A percentile compares a stretch with the other conserved stretches of the same genome.
phyloP scores from a whole-genome alignment of 768 basidiomycete genomes.

The Auriscalpium orientale region DNA sequence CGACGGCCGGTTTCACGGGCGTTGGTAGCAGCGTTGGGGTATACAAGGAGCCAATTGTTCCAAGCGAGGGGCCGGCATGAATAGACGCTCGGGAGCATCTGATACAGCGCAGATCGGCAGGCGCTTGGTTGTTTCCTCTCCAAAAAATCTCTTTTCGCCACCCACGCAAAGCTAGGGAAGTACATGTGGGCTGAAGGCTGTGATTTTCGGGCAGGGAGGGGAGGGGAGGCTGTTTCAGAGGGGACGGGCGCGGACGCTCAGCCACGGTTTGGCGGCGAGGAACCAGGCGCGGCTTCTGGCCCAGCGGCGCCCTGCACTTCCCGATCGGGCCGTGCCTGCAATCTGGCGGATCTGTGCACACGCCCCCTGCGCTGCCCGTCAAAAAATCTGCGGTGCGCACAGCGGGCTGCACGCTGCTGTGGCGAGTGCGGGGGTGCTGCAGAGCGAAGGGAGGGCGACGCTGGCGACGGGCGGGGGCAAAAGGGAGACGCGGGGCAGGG shows the following conservation, averaged over 20 bases:
- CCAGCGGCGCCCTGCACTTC: slow-evolving; percentile 15
- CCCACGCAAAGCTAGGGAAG: too few species aligned
- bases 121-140: too few species aligned
- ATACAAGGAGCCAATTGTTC: too few species aligned
- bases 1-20: too few species aligned
- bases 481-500: slow-evolving; percentile 1
- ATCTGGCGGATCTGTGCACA: slow-evolving; percentile 6
- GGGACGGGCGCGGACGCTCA: slow-evolving; percentile 4
- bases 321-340: slow-evolving; percentile 11
- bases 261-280: slow-evolving; percentile 6
- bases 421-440: neutral
- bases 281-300: slow-evolving; percentile 13
- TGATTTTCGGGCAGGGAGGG: neutral
- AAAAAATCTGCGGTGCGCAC: slow-evolving; percentile 13
- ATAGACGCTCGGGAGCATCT: too few species aligned
- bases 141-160: too few species aligned
- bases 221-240: slow-evolving; percentile 1
- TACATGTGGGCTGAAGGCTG: too few species aligned
- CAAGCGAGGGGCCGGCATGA: too few species aligned
- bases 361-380: neutral
- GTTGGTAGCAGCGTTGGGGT: too few species aligned
- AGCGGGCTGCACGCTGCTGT: neutral
- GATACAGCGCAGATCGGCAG: too few species aligned
- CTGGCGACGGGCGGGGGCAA: neutral
- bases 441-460: neutral